A percentile compares a stretch with the other conserved stretches of the same genome.
These are phyloP conservation scores for Striga hermonthica DNA, from an alignment of 305 asterid species.

Conservation along the genomic window DNA sequence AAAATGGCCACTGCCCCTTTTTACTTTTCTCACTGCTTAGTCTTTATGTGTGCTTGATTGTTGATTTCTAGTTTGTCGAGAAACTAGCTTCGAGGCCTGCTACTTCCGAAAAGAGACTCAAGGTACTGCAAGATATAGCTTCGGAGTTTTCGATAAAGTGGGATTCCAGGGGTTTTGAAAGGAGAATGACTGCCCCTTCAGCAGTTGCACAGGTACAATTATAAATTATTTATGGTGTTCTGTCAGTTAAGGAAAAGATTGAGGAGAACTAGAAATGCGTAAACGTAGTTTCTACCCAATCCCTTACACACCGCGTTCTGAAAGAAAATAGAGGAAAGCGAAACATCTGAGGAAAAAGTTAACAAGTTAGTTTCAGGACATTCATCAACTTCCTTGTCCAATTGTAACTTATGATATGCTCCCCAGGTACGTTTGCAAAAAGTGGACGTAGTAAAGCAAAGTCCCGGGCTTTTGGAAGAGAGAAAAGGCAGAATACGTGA, in stretches of 20 bases:
- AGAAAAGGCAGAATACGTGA: slow-evolving; percentile 31
- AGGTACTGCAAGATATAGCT: slow-evolving; percentile 75
- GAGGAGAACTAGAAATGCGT: not conserved
- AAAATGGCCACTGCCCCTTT: no score
- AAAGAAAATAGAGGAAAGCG: not conserved
- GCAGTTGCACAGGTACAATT: slow-evolving; percentile 51
- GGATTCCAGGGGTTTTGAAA: slow-evolving; percentile 71
- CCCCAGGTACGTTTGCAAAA: slow-evolving; percentile 37
- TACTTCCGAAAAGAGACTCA: slow-evolving; percentile 53
- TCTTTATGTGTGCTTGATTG: slow-evolving; percentile 33
- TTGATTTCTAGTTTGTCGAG: slow-evolving; percentile 69
- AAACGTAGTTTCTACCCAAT: not conserved
- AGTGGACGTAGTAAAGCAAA: slow-evolving; percentile 36
- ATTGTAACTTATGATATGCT: slow-evolving; percentile 19
- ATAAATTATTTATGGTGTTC: slow-evolving; percentile 20
- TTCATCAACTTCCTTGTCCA: slow-evolving; percentile 4
- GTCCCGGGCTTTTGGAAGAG: slow-evolving; percentile 36
- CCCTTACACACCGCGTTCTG: slow-evolving; percentile 11
- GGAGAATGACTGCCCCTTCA: slow-evolving; percentile 62
- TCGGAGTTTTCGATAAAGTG: slow-evolving; percentile 75
- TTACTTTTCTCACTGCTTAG: no score
- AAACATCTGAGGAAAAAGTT: slow-evolving; percentile 10
- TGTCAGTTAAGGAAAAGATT: slow-evolving; percentile 12
- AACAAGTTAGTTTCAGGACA: slow-evolving; percentile 1
- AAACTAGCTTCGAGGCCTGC: slow-evolving; percentile 63